Base-by-base conservation (phyloP, 2,329 filamentous ascomycete genomes). In the Aspergillus pseudoterreus region DNA sequence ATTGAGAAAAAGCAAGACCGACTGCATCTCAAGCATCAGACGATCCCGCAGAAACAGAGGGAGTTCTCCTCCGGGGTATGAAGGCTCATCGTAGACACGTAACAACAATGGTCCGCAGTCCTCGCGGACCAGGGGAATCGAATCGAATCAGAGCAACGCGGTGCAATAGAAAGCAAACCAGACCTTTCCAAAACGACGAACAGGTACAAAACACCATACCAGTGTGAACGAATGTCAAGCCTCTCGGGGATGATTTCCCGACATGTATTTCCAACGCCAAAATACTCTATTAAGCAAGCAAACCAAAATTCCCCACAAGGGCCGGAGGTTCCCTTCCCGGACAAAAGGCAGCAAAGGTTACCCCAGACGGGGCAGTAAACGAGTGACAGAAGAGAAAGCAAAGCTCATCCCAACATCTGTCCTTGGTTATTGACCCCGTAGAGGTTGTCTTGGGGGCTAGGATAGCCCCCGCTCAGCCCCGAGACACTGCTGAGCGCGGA, bases 401-500 rank as follows among this genome's bases (percentile, higher is more conserved):
- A 39, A n/a, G 35, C 11, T 38, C 15, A 19, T 14, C 60, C 61
- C 15, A 71, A 45, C 55, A 69, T 67, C 46, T 63, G 65, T 17
- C 55, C 52, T 38, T 59, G 55, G 41, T 57, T 60, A 39, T 58
- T 60, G 50, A 62, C 58, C 27, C 57, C 57, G 41, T 69, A 73
- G 39, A 71, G 60, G 42, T 57, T 59, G n/a, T 64, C 63, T 35
- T 66, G 63, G 5, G 62, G 64, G 45, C 63, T 63, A 17, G 39
- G 39, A 22, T 70, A 72, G 9, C 67, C 65, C 39, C 63, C 65
- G 53, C 64, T 64, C 53, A 72, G 58, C 2, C 69, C 67, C 6
- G 70, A 65, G 39, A 63, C 61, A 50, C 63, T 68, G 47, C 64
- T 65, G 36, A 70, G 38, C n/a, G 65, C 66, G 1, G 71, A 66